phyloP scores from a whole-genome alignment of 495 filamentous ascomycete genomes.

The Annulohypoxylon nitens region DNA sequence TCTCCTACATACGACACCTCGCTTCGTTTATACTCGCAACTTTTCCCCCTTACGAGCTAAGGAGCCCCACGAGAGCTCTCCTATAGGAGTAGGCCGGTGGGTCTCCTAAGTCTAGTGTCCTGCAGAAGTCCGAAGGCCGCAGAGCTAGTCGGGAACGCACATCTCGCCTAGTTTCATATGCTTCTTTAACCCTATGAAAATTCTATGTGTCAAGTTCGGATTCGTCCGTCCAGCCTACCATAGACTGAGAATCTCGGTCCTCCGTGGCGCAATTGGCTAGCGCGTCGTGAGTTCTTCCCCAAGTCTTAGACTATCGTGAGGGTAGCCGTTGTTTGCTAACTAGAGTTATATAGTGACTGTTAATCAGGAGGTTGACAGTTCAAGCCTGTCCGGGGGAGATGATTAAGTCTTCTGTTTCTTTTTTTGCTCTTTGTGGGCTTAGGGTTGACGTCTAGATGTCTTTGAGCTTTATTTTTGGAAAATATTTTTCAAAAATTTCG shows the following conservation, averaged over 20 bases:
- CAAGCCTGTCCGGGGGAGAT: slow-evolving; percentile 38
- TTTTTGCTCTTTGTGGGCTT: background rate
- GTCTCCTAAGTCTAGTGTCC: slow-evolving; percentile 9
- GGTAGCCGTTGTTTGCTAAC: slow-evolving; percentile 4
- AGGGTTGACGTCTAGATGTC: background rate
- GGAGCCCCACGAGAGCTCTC: slow-evolving; percentile 1
- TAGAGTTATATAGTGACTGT: slow-evolving; percentile 37
- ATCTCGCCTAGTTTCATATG: slow-evolving; percentile 2
- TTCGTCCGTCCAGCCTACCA: background rate
- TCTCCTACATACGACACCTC: background rate
- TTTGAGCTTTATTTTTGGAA: background rate
- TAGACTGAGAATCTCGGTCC: slow-evolving; percentile 1
- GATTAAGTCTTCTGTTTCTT: slow-evolving; percentile 5
- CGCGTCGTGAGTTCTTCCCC: slow-evolving; percentile 37
- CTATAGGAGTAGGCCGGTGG: background rate
- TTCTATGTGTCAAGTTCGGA: slow-evolving; percentile 3
- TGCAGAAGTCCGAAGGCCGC: background rate
- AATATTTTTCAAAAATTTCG: background rate
- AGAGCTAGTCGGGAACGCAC: background rate
- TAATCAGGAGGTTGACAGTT: slow-evolving; percentile 49
- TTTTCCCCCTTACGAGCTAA: background rate
- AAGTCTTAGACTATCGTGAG: background rate
- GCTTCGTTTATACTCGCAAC: background rate
- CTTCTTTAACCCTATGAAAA: background rate
- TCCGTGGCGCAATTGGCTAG: slow-evolving; percentile 43